Conservation (phyloP, 1,139 yeast species). For the Hansenula anomala region DNA sequence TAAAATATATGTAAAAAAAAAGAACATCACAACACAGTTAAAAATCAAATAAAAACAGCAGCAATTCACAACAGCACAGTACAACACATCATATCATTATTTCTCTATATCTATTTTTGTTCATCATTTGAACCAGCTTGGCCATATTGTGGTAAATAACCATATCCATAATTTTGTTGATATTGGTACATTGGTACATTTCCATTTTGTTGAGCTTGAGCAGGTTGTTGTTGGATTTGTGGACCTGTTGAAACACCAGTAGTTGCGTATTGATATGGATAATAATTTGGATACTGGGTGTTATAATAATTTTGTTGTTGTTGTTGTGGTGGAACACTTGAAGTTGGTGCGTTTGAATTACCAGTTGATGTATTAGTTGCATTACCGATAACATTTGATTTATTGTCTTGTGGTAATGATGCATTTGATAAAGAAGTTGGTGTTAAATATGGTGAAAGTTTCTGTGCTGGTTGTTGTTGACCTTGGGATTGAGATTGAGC, state of each 20-base stretch:
- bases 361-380: slow-evolving; percentile 20
- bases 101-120: slow-evolving; percentile 18
- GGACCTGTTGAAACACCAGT: too few relatives aligned
- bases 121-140: slow-evolving; percentile 17
- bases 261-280: slow-evolving; percentile 20
- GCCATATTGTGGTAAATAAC: slow-evolving; percentile 21
- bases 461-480: slow-evolving; percentile 8
- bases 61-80: too few relatives aligned
- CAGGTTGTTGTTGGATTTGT: too few relatives aligned
- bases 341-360: slow-evolving; percentile 1
- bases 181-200: slow-evolving; percentile 13
- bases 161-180: slow-evolving; percentile 16
- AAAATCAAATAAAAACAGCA: too few relatives aligned
- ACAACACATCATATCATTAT: too few relatives aligned
- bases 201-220: slow-evolving; percentile 5
- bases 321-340: slow-evolving; percentile 1
- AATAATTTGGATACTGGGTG: slow-evolving; percentile 13
- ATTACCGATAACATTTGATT: too few relatives aligned
- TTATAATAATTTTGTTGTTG: slow-evolving; percentile 12
- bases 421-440: slow-evolving; percentile 18
- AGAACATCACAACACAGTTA: too few relatives aligned
- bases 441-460: slow-evolving; percentile 17
- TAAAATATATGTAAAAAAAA: too few relatives aligned
- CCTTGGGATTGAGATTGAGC: slow-evolving; percentile 5
- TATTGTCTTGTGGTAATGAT: slow-evolving; percentile 13